Evolutionary conservation across 2,329 filamentous ascomycete species (phyloP), one percentile per base, ranked within the genome.

Genomic region (Aschersonia sp.): DNA sequence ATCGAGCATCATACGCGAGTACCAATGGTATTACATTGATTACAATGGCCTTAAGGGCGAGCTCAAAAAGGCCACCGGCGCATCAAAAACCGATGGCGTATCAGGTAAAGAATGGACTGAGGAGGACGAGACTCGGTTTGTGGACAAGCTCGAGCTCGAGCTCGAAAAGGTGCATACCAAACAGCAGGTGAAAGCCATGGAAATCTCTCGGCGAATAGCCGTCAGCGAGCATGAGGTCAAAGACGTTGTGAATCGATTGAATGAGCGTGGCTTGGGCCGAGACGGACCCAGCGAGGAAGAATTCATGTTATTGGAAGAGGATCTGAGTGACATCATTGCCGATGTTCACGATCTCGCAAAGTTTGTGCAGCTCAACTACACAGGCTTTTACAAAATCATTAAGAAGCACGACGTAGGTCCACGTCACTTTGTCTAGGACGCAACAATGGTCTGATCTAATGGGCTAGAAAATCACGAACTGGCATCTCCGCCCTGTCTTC

Each of bases 301-400:
- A 63, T 97, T 96, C 59, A 79, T 94, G 71, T 70, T 94, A 57
- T 76, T 97, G 33, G 92, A 98, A 69, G 86, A 95, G 62, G 88
- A 95, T 59, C 69, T 98, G 59, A 95, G 88, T 67, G 92, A 98
- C 64, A 89, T 98, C 60, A 98, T 98, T 63, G 92, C 92, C 56
- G 90, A 98, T 60, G 92, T 98, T 29, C 90, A 98, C 66, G 92
- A 98, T 60, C 75, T 98, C 51, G 89, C 92, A 64, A 97, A 97
- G 68, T 98, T 95, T 63, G 94, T 94, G 6, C 90, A 96, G 69
- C 71, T 98, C 61, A 98, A 98, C 68, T 98, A 98, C 63, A 97
- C 90, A 0, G 92, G 92, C 5, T 98, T 98, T 64, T 94, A 96
- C 72, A 98, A 98, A 74, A 98, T 98, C 54, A 95, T 98, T 67